Evolutionary conservation across 140 eudicot species (phyloP).

Genomic region (Stevia rebaudiana): DNA sequence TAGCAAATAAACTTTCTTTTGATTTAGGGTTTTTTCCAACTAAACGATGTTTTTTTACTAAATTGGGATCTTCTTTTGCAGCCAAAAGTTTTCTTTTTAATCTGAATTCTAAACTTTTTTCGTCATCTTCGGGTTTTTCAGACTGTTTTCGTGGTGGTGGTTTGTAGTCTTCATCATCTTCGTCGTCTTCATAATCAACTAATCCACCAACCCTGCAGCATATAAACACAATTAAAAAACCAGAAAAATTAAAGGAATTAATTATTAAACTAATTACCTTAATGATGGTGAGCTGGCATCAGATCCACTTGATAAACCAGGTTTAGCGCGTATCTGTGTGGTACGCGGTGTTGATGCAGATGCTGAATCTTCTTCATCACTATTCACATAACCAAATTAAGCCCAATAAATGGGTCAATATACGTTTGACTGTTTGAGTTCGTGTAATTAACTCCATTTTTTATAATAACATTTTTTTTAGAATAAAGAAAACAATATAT

Average conservation of each 20-base stretch:
- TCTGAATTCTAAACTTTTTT: slow-evolving; percentile 39
- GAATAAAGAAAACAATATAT: neutral
- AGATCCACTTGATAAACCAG: slow-evolving; percentile 53
- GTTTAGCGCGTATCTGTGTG: slow-evolving; percentile 34
- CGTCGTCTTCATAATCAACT: slow-evolving; percentile 93
- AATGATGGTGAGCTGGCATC: slow-evolving; percentile 41
- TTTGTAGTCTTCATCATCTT: slow-evolving; percentile 39
- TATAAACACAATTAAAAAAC: slow-evolving; percentile 3
- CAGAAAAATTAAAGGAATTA: neutral
- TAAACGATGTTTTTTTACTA: slow-evolving; percentile 45
- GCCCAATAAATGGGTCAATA: slow-evolving; percentile 3
- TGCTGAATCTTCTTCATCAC: slow-evolving; percentile 98
- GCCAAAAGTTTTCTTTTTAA: slow-evolving; percentile 57
- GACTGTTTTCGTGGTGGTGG: slow-evolving; percentile 35
- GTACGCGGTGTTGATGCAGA: slow-evolving; percentile 52
- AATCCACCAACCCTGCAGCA: slow-evolving; percentile 64
- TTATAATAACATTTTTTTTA: neutral
- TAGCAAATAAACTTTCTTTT: slow-evolving; percentile 63
- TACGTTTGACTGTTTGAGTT: too few species aligned
- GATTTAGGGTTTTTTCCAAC: slow-evolving; percentile 44
- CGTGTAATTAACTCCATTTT: neutral
- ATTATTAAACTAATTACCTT: slow-evolving; percentile 40
- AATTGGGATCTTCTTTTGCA: slow-evolving; percentile 56
- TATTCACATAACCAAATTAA: slow-evolving; percentile 24
- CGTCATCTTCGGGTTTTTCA: slow-evolving; percentile 59